Conservation (phyloP, 2,329 filamentous ascomycete genomes). For the Aspergillus caelatus region DNA sequence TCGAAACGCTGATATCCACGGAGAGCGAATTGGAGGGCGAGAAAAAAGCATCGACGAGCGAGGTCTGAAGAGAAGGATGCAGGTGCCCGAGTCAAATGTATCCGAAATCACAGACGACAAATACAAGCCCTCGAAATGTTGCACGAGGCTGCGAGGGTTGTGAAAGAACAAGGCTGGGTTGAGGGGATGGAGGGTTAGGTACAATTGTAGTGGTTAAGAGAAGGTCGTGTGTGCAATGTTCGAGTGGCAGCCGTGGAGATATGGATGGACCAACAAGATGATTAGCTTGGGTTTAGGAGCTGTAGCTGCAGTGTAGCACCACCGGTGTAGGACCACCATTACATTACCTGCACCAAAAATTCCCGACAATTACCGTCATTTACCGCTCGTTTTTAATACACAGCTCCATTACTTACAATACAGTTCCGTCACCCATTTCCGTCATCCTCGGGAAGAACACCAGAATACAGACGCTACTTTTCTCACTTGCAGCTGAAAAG, state of each 20-base stretch:
- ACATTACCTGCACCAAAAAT: neutral
- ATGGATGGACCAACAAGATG: slow-evolving; percentile 9
- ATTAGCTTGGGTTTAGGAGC: neutral
- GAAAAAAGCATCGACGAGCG: slow-evolving; percentile 39
- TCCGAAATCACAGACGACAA: slow-evolving; percentile 15
- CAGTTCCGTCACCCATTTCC: neutral
- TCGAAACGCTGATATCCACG: slow-evolving; percentile 33
- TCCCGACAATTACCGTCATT: neutral
- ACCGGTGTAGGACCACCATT: neutral
- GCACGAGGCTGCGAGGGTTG: slow-evolving; percentile 14
- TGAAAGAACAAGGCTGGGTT: slow-evolving; percentile 3
- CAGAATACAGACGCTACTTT: neutral
- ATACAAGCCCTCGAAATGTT: slow-evolving; percentile 13
- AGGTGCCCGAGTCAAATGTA: slow-evolving; percentile 19
- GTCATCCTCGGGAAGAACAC: neutral
- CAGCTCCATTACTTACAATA: neutral
- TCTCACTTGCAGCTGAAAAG: neutral
- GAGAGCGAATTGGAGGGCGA: slow-evolving; percentile 31
- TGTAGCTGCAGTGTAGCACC: neutral
- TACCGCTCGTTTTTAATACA: neutral
- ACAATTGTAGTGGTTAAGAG: slow-evolving; percentile 7
- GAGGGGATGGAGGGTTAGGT: slow-evolving; percentile 1
- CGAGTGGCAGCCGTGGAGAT: slow-evolving; percentile 9
- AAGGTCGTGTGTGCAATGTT: slow-evolving; percentile 11
- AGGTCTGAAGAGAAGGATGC: slow-evolving; percentile 15